Evolutionary conservation across 1,284 basidiomycete species (phyloP).

Genomic region (Rhodotorula sp.): DNA sequence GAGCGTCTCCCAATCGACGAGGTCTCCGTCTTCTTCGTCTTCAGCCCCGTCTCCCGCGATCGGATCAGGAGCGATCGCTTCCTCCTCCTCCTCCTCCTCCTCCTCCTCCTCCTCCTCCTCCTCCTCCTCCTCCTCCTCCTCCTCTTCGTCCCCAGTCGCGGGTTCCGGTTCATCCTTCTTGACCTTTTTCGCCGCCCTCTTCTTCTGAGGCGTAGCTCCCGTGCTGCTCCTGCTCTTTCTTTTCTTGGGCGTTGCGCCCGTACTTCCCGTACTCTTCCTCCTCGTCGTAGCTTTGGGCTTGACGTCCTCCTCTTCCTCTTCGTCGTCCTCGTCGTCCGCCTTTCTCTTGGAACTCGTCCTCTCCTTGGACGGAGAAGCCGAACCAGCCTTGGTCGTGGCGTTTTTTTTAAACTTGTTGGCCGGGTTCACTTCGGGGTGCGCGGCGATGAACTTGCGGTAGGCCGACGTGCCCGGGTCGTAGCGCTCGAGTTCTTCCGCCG

Average conservation of each 20-base stretch:
- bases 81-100: not conserved
- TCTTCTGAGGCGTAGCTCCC: not conserved
- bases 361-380: not conserved
- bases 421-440: not conserved
- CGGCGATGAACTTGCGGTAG: slow-evolving; percentile 2
- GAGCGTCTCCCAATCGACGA: not conserved
- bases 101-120: not conserved
- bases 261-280: slow-evolving; percentile 1
- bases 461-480: slow-evolving; percentile 1
- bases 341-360: not conserved
- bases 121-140: slow-evolving; percentile 7
- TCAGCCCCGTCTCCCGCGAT: not conserved
- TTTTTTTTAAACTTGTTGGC: not conserved
- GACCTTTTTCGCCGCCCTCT: not conserved
- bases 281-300: not conserved
- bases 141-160: not conserved
- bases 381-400: not conserved
- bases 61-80: too few relatives aligned
- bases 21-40: not conserved
- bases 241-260: not conserved
- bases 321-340: not conserved
- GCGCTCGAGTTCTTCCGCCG: slow-evolving; percentile 12
- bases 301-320: not conserved
- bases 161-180: slow-evolving; percentile 9
- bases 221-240: not conserved